Conservation (phyloP, 1,284 basidiomycete species). For the Apiotrichum domesticum region DNA sequence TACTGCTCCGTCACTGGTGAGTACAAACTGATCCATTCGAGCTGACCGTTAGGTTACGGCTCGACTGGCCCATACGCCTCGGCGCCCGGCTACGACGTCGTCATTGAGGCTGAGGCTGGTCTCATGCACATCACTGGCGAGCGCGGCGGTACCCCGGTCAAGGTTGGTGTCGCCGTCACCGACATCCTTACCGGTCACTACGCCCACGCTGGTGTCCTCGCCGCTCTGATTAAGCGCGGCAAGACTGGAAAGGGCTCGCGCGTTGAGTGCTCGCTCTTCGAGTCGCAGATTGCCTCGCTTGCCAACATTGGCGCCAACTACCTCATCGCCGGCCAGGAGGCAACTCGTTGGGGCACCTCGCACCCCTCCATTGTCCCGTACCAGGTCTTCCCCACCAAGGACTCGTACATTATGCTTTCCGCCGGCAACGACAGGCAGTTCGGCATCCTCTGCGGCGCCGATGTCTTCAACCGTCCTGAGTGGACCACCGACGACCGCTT, state of each 20-base stretch:
- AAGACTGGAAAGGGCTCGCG: constrained; percentile 82
- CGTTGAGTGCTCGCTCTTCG: constrained; percentile 85
- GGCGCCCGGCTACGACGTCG: constrained; percentile 83
- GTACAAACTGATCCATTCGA: constrained; percentile 12
- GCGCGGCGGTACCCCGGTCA: constrained; percentile 75
- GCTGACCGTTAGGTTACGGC: constrained; percentile 64
- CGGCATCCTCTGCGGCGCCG: constrained; percentile 34
- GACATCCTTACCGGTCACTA: constrained; percentile 76
- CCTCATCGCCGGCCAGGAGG: constrained; percentile 79
- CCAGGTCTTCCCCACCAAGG: constrained; percentile 80
- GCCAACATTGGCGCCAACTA: constrained; percentile 93
- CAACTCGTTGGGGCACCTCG: constrained; percentile 79
- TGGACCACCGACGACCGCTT: constrained; percentile 54
- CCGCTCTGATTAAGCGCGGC: constrained; percentile 71
- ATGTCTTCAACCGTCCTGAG: constrained; percentile 34
- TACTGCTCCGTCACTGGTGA: constrained; percentile 85
- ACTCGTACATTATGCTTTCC: constrained; percentile 89
- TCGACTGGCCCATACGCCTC: constrained; percentile 82
- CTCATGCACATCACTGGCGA: constrained; percentile 96
- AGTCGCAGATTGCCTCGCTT: constrained; percentile 79
- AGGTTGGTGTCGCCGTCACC: constrained; percentile 84
- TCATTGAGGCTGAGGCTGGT: constrained; percentile 85
- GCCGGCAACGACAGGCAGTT: constrained; percentile 88
- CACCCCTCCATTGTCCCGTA: constrained; percentile 87
- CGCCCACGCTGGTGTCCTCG: constrained; percentile 87